Base-by-base conservation (phyloP, 345 rosid species). In the Citrus australasica region DNA sequence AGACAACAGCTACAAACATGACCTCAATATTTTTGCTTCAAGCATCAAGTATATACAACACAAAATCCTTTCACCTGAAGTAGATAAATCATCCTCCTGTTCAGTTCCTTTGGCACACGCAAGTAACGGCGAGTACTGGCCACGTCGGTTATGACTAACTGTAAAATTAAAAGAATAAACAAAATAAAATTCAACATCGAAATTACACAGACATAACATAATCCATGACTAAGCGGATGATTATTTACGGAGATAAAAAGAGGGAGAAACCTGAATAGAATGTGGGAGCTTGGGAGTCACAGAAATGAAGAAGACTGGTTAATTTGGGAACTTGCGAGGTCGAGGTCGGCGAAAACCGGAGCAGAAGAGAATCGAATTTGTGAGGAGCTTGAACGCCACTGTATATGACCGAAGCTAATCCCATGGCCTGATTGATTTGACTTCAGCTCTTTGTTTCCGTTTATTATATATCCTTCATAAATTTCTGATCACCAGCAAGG, bases 361-460 rank as follows among this genome's bases (percentile, higher is more conserved):
- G 32, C 51, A 85, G 76, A 76, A 84, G 59, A 42, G 83, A 78
- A 82, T 85, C 84, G 80, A 84, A 74, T 28, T 83, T 85, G 30
- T 80, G 85, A 72, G 92, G 86, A 79, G 85, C 75, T 78, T 83
- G 88, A 72, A 86, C 46, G 75, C 89, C 75, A 78, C 75, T 83
- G 81, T 86, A 90, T 84, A 88, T 78, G 58, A 86, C 92, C 22
- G 97, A 89, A 86, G 98, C 85, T 67, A 90, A 79, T 73, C 89
- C 86, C 97, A 91, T 89, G 51, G 77, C 51, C 16, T 46, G 16
- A 46, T 70, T 4, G 21, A 63, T 64, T 75, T 46, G 17, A 46
- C 48, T 75, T 46, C 0, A 19, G 60, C 37, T 32, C 27, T 63
- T 2, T 17, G 9, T 13, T 19, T 42, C 8, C 0, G 0, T 10